phyloP scores from a whole-genome alignment of 208 protist species.

The Trichomonas gallinae region DNA sequence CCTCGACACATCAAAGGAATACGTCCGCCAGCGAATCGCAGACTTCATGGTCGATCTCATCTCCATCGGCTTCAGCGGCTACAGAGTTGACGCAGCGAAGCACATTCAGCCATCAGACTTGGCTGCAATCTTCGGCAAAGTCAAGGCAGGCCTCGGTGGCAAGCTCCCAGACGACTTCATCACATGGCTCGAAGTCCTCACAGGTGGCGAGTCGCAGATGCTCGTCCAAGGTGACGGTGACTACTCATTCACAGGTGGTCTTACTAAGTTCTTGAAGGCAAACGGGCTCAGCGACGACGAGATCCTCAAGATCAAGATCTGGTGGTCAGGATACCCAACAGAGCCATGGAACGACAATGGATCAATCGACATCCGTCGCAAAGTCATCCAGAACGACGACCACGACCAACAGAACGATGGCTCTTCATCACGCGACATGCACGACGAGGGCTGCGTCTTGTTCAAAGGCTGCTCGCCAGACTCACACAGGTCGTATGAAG shows the following conservation, averaged over 20 bases:
- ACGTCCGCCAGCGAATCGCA: slow-evolving; percentile 50
- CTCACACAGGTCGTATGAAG: slow-evolving; percentile 48
- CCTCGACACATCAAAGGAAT: slow-evolving; percentile 47
- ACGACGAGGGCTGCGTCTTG: slow-evolving; percentile 41
- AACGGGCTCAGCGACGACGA: slow-evolving; percentile 39
- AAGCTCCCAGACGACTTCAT: slow-evolving; percentile 47
- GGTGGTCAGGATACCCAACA: slow-evolving; percentile 46
- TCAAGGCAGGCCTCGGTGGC: slow-evolving; percentile 44
- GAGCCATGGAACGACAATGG: slow-evolving; percentile 28
- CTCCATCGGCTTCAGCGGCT: slow-evolving; percentile 38
- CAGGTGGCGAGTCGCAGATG: slow-evolving; percentile 45
- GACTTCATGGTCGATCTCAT: slow-evolving; percentile 47
- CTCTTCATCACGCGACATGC: slow-evolving; percentile 50
- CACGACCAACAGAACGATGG: slow-evolving; percentile 48
- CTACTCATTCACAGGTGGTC: slow-evolving; percentile 42
- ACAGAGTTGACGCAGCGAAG: slow-evolving; percentile 50
- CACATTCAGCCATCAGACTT: slow-evolving; percentile 50
- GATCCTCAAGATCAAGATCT: slow-evolving; percentile 55
- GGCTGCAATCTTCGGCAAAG: slow-evolving; percentile 45
- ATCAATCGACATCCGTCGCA: background rate
- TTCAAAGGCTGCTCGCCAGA: slow-evolving; percentile 45
- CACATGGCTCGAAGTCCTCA: slow-evolving; percentile 46
- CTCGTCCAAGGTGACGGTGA: slow-evolving; percentile 37
- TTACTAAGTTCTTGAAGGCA: slow-evolving; percentile 28
- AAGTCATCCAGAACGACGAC: slow-evolving; percentile 54